Base-by-base conservation (phyloP, 1,139 yeast genomes). In the Hemisphaericaspora xylofermentans region DNA sequence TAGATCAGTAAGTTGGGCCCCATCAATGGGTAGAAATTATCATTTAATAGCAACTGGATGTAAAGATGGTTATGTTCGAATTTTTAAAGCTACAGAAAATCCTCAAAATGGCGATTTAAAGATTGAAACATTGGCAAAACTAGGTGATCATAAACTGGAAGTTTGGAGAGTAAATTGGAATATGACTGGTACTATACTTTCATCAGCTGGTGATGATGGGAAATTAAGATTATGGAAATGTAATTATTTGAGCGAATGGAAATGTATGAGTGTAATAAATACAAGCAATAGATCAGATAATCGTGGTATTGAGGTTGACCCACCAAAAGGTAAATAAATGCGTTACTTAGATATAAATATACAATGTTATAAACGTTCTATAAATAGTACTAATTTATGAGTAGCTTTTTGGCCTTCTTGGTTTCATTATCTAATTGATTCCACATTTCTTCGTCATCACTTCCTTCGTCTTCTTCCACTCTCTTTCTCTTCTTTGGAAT, bases 121-220 rank as follows among this genome's bases (percentile, higher is more conserved):
- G 44, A 58, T 68, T 22, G 75, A 67, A 34, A 58, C 63, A 3
- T 52, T 68, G 45, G 76, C 74, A 7, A 59, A 66, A 43, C 54
- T 72, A 40, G 81, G 76, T 49, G 95, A 88, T 55, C 96, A 88
- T 58, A 77, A 80, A 47, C 85, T 85, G 48, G 98, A 93, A 63
- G 96, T 93, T 2, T 93, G 98, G 98, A 76, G 91, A 38, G 98
- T 93, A 6, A 78, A 87, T 29, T 93, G 98, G 98, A 93, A 93
- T 57, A 63, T 84, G 39, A 88, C 98, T 0, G 98, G 97, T 3
- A 88, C 98, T 0, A 84, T 93, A 12, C 68, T 93, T 48, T 86
- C 96, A 46, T 85, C 95, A 37, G 89, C 97, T 2, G 98, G 98
- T 12, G 97, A 91, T 57, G 98, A 93, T 57, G 98, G 97, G 5